Evolutionary conservation across 2,329 filamentous ascomycete genomes (phyloP), one percentile per base, ranked within the genome.

Genomic region (Phyllosticta ampelicida): DNA sequence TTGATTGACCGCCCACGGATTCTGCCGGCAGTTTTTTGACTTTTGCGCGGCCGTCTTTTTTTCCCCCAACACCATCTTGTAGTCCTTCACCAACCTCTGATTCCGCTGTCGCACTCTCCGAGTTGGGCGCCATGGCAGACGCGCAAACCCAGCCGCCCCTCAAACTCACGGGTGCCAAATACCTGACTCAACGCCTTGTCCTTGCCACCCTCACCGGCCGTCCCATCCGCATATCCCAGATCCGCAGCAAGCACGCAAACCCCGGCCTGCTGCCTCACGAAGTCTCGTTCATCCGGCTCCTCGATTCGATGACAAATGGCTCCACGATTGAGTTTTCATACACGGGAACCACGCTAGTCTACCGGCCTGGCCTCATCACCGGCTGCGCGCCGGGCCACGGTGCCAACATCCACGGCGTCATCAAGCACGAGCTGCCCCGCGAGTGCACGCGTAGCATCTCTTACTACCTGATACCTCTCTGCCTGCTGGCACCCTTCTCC

Each of bases 301-400:
- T 99, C 68, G 94, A 97, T 73, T 82, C 89, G 64, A 81, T 99
- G 66, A 99, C 94, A 68, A 99, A 99, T 78, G 94, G 94, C 74
- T 89, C 88, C 60, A 85, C 87, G 58, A 90, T 97, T 75, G 91
- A 96, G 68, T 96, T 99, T 65, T 96, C 90, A 10, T 94, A 95
- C 75, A 96, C 90, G 1, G 94, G 94, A 69, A 97, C 94, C 0
- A 91, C 90, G 1, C 82, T 99, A 58, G 86, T 91, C 44, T 99
- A 95, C 75, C 87, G 89, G 63, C 94, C 94, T 0, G 94, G 94
- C 36, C 78, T 99, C 48, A 95, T 99, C 67, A 94, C 90, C 0
- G 94, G 94, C 61, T 87, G 86, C 52, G 84, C 87, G 21, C 79
- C 87, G 19, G 90, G 89, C 18, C 80, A 86, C 54, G 89, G 89